Percentiles rank a stretch among this genome's conserved stretches.
Evolutionary conservation across 2,329 filamentous ascomycete species (phyloP).

Genomic region (Amauroascus niger): DNA sequence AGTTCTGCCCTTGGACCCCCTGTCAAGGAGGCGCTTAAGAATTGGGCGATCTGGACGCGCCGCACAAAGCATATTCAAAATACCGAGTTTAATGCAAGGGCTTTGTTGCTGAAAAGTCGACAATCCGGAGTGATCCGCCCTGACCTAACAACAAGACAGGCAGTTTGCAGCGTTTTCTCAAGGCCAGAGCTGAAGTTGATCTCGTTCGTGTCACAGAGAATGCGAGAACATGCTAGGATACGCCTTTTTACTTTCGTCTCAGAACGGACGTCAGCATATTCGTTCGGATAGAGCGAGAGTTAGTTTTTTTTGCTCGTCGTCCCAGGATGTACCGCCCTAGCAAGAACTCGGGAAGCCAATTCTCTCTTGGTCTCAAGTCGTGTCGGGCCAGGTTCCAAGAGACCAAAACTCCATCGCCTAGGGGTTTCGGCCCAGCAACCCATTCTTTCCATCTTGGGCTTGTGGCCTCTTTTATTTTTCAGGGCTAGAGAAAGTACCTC

Average conservation of each 20-base stretch:
- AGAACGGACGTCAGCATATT: not conserved
- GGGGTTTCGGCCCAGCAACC: conserved; percentile 8
- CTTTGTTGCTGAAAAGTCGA: conserved; percentile 9
- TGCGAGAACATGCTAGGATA: conserved; percentile 5
- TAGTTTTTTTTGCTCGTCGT: not conserved
- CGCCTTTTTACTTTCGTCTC: not conserved
- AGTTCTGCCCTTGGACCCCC: not conserved
- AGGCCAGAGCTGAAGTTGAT: conserved; percentile 3
- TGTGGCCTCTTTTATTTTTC: conserved; percentile 4
- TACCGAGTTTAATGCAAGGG: conserved; percentile 7
- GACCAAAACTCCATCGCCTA: not conserved
- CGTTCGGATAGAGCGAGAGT: not conserved
- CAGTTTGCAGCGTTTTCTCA: not conserved
- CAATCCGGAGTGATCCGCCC: conserved; percentile 2
- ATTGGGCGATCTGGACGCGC: conserved; percentile 13
- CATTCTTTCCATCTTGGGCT: not conserved
- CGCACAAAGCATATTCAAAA: conserved; percentile 11
- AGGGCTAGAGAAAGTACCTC: conserved; percentile 10
- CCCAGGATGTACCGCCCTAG: not conserved
- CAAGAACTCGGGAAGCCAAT: not conserved
- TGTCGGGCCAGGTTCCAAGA: not conserved
- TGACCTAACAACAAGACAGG: not conserved
- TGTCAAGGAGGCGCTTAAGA: conserved; percentile 12
- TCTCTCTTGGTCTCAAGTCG: not conserved
- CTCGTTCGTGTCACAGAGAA: conserved; percentile 4